phyloP scores from a whole-genome alignment of 23 red algal genomes.

The Chondrus crispus region DNA sequence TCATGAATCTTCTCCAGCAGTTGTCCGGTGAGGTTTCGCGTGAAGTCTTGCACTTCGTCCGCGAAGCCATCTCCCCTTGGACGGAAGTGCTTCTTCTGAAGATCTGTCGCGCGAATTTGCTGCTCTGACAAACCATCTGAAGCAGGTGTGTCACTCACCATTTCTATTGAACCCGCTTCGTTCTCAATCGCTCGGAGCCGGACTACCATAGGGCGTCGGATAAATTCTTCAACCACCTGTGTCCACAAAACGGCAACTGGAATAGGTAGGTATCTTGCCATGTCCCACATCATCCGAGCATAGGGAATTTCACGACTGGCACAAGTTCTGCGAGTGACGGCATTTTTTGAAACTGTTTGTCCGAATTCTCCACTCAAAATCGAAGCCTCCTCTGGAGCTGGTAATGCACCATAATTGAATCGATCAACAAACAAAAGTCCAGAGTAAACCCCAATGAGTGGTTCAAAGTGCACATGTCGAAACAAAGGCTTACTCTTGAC shows the following conservation, averaged over 20 bases:
- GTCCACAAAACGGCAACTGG: conserved; percentile 63
- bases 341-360: not conserved
- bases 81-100: not conserved
- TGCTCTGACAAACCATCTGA: too few species aligned
- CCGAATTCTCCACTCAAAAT: conserved; percentile 65
- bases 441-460: conserved; percentile 63
- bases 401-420: conserved; percentile 79
- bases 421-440: conserved; percentile 74
- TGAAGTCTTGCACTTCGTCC: conserved; percentile 40
- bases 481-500: conserved; percentile 69
- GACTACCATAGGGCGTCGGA: conserved; percentile 47
- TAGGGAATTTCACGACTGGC: conserved; percentile 50
- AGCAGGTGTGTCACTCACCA: not conserved
- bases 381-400: conserved; percentile 55
- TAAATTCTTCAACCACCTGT: conserved; percentile 70
- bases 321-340: not conserved
- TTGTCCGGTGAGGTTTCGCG: conserved; percentile 21
- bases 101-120: not conserved
- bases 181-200: conserved; percentile 3
- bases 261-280: conserved; percentile 62
- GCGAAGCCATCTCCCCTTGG: conserved; percentile 60
- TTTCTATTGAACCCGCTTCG: not conserved
- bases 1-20: conserved; percentile 56
- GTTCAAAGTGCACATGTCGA: conserved; percentile 69
- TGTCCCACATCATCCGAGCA: conserved; percentile 74